Evolutionary conservation across 164 flowering plant genomes (phyloP).

Genomic region (Sextonia rubra): DNA sequence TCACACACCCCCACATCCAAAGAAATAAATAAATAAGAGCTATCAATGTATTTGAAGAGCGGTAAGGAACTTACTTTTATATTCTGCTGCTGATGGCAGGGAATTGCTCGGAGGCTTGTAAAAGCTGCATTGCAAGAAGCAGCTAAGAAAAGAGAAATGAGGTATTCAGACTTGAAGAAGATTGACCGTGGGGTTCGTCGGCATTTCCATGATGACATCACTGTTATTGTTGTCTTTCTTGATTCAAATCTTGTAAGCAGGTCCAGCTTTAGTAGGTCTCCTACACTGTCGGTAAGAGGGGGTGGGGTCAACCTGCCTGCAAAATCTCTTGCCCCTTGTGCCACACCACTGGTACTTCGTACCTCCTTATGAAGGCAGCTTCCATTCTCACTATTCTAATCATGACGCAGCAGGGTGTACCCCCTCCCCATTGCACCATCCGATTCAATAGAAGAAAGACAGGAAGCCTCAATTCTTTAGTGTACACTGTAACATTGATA

Average conservation of each 20-base stretch:
- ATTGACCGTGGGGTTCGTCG: slow-evolving; percentile 78
- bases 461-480: slow-evolving; percentile 33
- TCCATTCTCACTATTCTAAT: slow-evolving; percentile 26
- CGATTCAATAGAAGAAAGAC: slow-evolving; percentile 21
- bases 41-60: too few relatives aligned
- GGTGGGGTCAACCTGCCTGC: slow-evolving; percentile 41
- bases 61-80: background rate
- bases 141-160: slow-evolving; percentile 82
- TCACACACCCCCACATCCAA: too few relatives aligned
- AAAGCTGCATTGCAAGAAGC: slow-evolving; percentile 77
- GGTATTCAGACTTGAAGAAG: slow-evolving; percentile 68
- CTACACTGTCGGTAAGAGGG: slow-evolving; percentile 49
- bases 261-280: slow-evolving; percentile 38
- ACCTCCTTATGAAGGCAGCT: slow-evolving; percentile 22
- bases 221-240: slow-evolving; percentile 57
- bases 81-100: slow-evolving; percentile 35
- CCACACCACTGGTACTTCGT: slow-evolving; percentile 36
- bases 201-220: slow-evolving; percentile 78
- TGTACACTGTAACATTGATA: slow-evolving; percentile 40
- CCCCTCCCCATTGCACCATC: slow-evolving; percentile 23
- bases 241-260: slow-evolving; percentile 48
- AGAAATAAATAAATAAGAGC: too few relatives aligned
- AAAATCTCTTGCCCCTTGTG: slow-evolving; percentile 49
- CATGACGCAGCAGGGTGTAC: slow-evolving; percentile 8
- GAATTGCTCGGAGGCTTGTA: slow-evolving; percentile 70